A percentile compares a stretch with the other conserved stretches of the same genome.
Evolutionary conservation across 495 filamentous ascomycete species (phyloP).

Genomic region (Neurospora sp.): DNA sequence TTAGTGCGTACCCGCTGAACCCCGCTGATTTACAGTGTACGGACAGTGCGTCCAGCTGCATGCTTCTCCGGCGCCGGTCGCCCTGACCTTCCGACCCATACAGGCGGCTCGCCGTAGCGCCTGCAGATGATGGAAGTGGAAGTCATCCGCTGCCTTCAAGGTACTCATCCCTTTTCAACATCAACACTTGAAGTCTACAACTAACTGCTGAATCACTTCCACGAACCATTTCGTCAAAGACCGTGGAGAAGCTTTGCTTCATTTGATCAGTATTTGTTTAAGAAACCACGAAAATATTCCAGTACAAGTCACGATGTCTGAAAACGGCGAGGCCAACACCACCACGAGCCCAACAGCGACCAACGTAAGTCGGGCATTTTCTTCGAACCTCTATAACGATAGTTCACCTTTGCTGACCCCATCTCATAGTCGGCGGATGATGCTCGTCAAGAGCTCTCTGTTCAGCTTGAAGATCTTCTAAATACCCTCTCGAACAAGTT

Average conservation of each 20-base stretch:
- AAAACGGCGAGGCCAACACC: conserved; percentile 15
- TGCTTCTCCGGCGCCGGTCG: neutral
- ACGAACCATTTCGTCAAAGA: neutral
- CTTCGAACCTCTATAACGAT: neutral
- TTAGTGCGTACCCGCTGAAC: neutral
- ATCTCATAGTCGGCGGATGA: conserved; percentile 26
- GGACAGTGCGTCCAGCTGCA: neutral
- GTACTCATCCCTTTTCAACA: neutral
- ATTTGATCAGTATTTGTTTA: neutral
- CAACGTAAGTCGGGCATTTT: conserved; percentile 17
- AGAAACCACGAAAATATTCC: neutral
- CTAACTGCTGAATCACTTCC: neutral
- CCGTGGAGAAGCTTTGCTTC: neutral
- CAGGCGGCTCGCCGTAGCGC: neutral
- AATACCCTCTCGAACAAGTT: conserved; percentile 80
- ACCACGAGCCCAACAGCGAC: conserved; percentile 16
- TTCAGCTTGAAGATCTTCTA: conserved; percentile 75
- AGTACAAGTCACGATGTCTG: conserved; percentile 14
- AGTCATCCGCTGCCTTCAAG: neutral
- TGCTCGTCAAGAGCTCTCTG: conserved; percentile 52
- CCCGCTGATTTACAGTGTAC: neutral
- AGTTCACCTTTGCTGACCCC: neutral
- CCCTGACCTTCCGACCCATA: neutral
- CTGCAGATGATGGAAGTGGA: neutral
- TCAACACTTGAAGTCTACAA: neutral